Evolutionary conservation across 306 rosid species (phyloP), one percentile per base, ranked within the genome.

Genomic region (Coriaria nepalensis): DNA sequence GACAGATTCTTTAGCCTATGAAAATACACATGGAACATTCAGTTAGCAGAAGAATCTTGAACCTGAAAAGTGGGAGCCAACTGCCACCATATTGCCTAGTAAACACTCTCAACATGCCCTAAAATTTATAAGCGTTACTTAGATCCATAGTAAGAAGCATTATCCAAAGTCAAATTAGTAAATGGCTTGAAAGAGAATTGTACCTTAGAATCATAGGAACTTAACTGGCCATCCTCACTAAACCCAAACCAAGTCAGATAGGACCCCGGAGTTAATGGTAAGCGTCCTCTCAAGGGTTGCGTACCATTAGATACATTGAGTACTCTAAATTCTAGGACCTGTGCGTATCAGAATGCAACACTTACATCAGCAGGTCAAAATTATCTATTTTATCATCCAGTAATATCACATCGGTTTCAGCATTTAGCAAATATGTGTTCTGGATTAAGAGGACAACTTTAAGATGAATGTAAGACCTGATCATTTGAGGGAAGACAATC

Each of bases 1-100:
- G 45, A 37, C 20, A 0, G 33, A 6, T 0, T 53, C 9, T 4
- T 41, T 12, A 34, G 40, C 42, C 12, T 6, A 14, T 2, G 7
- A 12, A 32, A 10, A 53, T 41, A 29, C 9, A 11, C 8, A 43
- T 33, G 35, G 34, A 37, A 33, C 0, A 6, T 42, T 6, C 5
- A 29, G 59, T 12, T 11, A 5, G 40, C 34, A 35, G 56, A 66
- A 45, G 7, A 61, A 70, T 55, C 45, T 38, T 52, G 54, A 71
- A 90, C 98, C 95, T 90, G 79, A 90, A 90, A 66, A 85, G 75
- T 36, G 98, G 98, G 41, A 79, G 60, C 95, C 98, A 85, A 69
- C 79, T 81, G 57, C 98, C 95, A 33, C 93, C 98, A 69, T 68
- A 85, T 73, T 85, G 87, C 46, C 67, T 73, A 14, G 86, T 70